Base-by-base conservation (phyloP, 257 asterid genomes). In the Fraxinus anomala region DNA sequence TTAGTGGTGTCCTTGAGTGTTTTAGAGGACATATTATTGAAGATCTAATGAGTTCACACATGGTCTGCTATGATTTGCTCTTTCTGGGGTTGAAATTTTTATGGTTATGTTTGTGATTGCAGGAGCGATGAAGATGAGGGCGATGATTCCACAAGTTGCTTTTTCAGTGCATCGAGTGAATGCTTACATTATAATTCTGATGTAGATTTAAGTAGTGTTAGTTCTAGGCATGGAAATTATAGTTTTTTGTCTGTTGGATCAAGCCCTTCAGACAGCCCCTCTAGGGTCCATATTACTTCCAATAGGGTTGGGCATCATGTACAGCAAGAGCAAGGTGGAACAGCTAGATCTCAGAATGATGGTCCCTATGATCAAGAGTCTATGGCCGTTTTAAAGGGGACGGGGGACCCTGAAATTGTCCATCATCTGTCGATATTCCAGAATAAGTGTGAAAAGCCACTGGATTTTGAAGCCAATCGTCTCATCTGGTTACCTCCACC, bases 401-500 rank as follows among this genome's bases (percentile, higher is more conserved):
- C 80, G 71, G 84, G 82, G 80, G 89, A 76, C 56, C 65, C 82
- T 61, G 86, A 82, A 80, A 80, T 80, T 68, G 73, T 87, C 51
- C 85, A 88, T 78, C 79, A 83, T 70, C 79, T 84, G 77, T 78
- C 80, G 1, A 79, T 77, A 49, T 85, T 78, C 79, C 86, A 26
- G 76, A 83, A 83, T 40, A 86, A 78, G 69, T 78, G 81, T 75
- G 90, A 85, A 73, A 85, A 84, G 63, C 86, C 90, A 26, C 83
- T 89, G 85, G 91, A 90, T 84, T 92, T 91, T 84, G 98, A 93
- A 87, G 83, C 83, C 84, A 91, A 90, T 70, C 89, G 87, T 75
- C 88, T 75, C 73, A 84, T 93, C 76, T 95, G 99, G 99, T 81
- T 86, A 59, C 99, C 99, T 82, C 99, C 99, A 61, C 90, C 90